Base-by-base conservation (phyloP, 805 yeast genomes). In the Sporopachydermia quercuum region DNA sequence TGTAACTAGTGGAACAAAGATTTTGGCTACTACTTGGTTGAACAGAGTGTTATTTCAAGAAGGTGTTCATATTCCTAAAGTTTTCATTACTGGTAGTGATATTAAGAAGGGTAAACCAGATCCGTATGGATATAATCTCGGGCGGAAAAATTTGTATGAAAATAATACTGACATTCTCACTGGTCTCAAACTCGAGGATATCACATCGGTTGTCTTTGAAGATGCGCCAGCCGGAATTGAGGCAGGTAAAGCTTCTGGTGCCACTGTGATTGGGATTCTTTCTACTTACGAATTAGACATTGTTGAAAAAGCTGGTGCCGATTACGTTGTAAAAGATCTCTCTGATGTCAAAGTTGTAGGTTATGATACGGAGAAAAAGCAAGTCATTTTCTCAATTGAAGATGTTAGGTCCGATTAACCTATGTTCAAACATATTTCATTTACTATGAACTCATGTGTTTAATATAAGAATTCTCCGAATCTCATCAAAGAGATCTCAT, bases 221-320 rank as follows among this genome's bases (percentile, higher is more conserved):
- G 94, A 83, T 56, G 93, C 94, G 37, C 89, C 86, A 43, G 87
- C 91, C 38, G 94, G 94, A 55, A 74, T 82, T 46, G 61, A 71
- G 50, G 89, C 94, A 34, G 94, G 93, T 54, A 74, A 75, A 55
- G 81, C 70, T 41, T 87, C 91, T 17, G 93, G 87, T 43, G 85
- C 91, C 56, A 67, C 71, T 54, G 78, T 81, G 44, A 74, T 83
- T 49, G 94, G 93, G 54, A 78, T 83, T 58, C 80, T 87, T 48
- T 78, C 89, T 45, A 76, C 91, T 40, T 81, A 79, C 59, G 75
- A 70, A 47, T 70, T 81, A 34, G 77, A 74, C 44, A 69, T 69
- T 54, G 78, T 83, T 43, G 70, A 76, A 60, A 71, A 66, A 41
- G 72, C 82, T 41, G 94, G 94, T 50, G 93, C 93, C 47, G 79